Base-by-base conservation (phyloP, 208 protist species). In the Kentomonas sorsogonicus region DNA sequence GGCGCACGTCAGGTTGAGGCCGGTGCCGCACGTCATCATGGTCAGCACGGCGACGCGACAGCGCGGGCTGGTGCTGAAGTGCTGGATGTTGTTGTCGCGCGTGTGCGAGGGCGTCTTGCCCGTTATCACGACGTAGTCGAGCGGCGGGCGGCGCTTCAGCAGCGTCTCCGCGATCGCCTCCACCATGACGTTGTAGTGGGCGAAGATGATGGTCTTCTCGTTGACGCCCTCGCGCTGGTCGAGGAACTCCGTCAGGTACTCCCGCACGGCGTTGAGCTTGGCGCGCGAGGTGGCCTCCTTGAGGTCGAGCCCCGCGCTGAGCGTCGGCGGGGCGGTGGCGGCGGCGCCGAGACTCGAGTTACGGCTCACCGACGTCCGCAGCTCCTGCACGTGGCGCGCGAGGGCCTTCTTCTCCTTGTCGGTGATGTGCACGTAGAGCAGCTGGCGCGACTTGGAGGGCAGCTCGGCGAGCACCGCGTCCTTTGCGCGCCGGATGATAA, bases 401-500 rank as follows among this genome's bases (percentile, higher is more conserved):
- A 95, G 58, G 33, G 79, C 66, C 63, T 92, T 89, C 70, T 78
- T 83, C 63, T 94, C 86, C 51, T 77, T 84, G 16, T 87, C 81
- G 4, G 77, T 89, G 40, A 96, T 74, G 53, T 71, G 81, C 16
- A 96, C 57, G 65, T 93, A 93, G n/a, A 95, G 63, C 41, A 91
- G 69, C 67, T 89, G 80, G 3, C 91, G 73, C 16, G 69, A 79
- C 72, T 97, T 97, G 27, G 82, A 88, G 10, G 85, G 89, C 46
- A 98, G 77, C 65, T 96, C 85, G 40, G n/a, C 48, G 27, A 90
- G 59, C 2, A 98, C 75, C 51, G 95, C 83, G 46, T 61, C 52
- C 75, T 99, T 99, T 0, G 89, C 88, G 40, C 97, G 88, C 18
- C 97, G 77, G 63, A 99, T 97, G 69, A 98, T 89, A 38, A 94